phyloP scores from a whole-genome alignment of 2,329 filamentous ascomycete species.

The Akanthomyces uredinophilus region DNA sequence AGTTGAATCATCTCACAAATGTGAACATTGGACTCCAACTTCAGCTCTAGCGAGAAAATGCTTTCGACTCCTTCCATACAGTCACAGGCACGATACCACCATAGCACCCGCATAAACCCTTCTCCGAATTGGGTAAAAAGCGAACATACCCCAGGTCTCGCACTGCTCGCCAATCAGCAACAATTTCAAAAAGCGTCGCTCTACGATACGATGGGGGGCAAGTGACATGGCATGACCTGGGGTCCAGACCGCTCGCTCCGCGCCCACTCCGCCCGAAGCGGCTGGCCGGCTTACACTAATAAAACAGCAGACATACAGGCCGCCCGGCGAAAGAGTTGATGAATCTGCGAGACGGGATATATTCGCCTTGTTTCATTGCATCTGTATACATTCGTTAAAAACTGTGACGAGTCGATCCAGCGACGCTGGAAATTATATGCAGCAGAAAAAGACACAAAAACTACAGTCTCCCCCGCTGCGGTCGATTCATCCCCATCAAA shows the following conservation, averaged over 20 bases:
- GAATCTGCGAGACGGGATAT: background rate
- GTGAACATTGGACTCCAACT: background rate
- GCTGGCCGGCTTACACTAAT: background rate
- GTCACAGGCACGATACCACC: background rate
- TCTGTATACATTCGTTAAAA: constrained; percentile 2
- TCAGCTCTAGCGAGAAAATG: background rate
- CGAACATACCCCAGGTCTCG: background rate
- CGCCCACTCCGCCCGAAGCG: background rate
- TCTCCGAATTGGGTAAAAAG: background rate
- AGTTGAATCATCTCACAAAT: background rate
- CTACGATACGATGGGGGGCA: background rate
- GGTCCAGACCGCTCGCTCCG: background rate
- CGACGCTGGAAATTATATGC: background rate
- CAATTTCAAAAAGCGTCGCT: background rate
- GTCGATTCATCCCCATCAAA: constrained; percentile 56
- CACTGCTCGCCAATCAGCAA: background rate
- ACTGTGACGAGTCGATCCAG: background rate
- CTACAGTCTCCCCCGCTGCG: constrained; percentile 22
- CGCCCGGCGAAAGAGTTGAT: background rate
- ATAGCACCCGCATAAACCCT: background rate
- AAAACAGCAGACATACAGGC: background rate
- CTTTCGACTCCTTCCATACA: background rate
- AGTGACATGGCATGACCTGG: background rate
- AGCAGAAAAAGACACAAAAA: background rate
- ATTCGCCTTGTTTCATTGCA: background rate